phyloP scores from a whole-genome alignment of 345 rosid species.

The Salix brachista region DNA sequence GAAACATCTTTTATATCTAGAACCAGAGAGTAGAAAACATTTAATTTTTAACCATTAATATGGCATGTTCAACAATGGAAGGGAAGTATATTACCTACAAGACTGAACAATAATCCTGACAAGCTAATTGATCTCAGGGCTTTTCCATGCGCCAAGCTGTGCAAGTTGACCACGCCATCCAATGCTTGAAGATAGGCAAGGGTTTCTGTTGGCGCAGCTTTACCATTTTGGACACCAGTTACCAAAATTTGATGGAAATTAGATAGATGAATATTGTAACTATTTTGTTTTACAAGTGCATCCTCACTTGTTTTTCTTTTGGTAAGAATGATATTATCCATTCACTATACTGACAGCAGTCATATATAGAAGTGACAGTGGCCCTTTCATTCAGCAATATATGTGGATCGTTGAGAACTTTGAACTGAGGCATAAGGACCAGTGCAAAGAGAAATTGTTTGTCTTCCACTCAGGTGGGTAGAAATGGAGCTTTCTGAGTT shows the following conservation, averaged over 20 bases:
- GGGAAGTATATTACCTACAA: not conserved
- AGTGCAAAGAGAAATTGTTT: not conserved
- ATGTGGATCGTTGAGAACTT: not conserved
- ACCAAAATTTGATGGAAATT: not conserved
- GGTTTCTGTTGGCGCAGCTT: not conserved
- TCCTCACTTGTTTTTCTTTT: not conserved
- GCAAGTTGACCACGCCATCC: not conserved
- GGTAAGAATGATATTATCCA: not conserved
- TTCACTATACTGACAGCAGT: not conserved
- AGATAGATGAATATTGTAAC: not conserved
- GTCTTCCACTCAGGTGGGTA: not conserved
- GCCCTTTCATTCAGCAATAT: not conserved
- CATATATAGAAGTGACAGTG: not conserved
- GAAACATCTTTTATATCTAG: not conserved
- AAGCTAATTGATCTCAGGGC: not conserved
- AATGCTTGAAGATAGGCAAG: not conserved
- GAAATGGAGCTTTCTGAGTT: not conserved
- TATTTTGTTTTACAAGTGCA: not conserved
- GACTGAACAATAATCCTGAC: not conserved
- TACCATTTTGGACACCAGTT: not conserved
- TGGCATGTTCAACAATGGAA: not conserved
- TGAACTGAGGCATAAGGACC: not conserved
- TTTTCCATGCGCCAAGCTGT: not conserved
- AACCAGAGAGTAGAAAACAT: not conserved
- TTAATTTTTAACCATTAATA: not conserved